Base-by-base conservation (phyloP, 2,329 filamentous ascomycete genomes). In the Graphium sp. region DNA sequence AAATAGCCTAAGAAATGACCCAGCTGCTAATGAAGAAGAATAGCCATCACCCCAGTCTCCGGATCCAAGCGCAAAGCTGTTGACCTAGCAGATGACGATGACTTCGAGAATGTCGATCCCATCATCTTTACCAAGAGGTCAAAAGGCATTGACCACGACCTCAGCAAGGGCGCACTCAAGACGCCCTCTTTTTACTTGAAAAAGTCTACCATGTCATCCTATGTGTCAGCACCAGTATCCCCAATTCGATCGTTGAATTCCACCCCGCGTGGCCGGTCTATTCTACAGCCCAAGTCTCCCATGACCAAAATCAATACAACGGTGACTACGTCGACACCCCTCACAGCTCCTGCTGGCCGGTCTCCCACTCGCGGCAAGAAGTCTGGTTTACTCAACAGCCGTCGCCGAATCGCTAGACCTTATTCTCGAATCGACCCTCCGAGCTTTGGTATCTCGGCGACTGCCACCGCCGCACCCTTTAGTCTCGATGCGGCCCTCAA, bases 401-500 rank as follows among this genome's bases (percentile, higher is more conserved):
- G 77, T 34, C 74, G 78, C 27, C 35, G 34, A 14, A 66, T 64
- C 11, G 64, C 62, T n/a, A 62, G 68, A 5, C 60, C 63, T 10
- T 72, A 74, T 48, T 58, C 66, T 24, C 78, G 82, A 26, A 60
- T 85, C 31, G 77, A 87, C 39, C 74, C 78, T 1, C 75, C 79
- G 2, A 52, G 65, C 10, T 74, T 74, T 46, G 51, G 54, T 28
- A 53, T 55, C 35, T 58, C 54, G 32, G 54, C 52, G 16, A 48
- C 55, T 18, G 41, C 55, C n/a, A 26, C 18, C 13, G 52, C 60
- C 6, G 55, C 76, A 4, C 80, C 82, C 1, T 91, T 93, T 52
- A 85, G 78, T 30, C 73, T 93, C 34, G 79, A 89, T 45, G 78
- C 81, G 15, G 85, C 83, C 4, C 67, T 91, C 37, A 79, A 70